phyloP scores from a whole-genome alignment of 305 asterid species.

The Stenogyne calaminthoides region DNA sequence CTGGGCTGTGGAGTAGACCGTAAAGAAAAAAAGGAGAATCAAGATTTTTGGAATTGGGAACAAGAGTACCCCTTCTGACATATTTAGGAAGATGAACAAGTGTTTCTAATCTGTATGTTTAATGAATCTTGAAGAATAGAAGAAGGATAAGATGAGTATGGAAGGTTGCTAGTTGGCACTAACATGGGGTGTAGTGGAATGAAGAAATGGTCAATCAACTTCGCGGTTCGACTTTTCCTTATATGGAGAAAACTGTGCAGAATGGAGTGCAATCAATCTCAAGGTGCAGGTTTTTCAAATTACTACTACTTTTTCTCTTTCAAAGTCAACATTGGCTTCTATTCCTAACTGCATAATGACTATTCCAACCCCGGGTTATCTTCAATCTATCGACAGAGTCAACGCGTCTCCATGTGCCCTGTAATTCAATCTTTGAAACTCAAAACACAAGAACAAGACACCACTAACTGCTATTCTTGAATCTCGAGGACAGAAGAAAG shows the following conservation, averaged over 20 bases:
- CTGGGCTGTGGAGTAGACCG: constrained; percentile 35
- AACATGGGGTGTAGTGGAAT: not conserved
- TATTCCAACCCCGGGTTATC: not conserved
- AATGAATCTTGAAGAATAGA: not conserved
- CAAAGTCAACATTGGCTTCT: constrained; percentile 28
- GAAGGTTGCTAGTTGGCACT: not conserved
- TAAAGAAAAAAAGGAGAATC: constrained; percentile 27
- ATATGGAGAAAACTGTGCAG: not conserved
- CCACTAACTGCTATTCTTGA: not conserved
- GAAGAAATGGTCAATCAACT: not conserved
- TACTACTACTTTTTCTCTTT: not conserved
- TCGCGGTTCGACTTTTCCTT: not conserved
- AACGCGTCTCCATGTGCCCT: not conserved
- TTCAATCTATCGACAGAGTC: not conserved
- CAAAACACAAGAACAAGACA: not conserved
- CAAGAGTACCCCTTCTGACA: not conserved
- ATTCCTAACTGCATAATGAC: not conserved
- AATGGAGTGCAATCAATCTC: too few relatives aligned
- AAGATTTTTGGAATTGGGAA: constrained; percentile 32
- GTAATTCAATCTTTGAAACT: not conserved
- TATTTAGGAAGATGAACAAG: not conserved
- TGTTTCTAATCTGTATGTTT: not conserved
- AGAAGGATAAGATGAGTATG: not conserved
- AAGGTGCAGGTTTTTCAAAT: not conserved
- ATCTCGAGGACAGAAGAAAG: not conserved